These are phyloP conservation scores for Geopyxis carbonaria DNA, from an alignment of 495 filamentous ascomycete species.

Conservation along the genomic window DNA sequence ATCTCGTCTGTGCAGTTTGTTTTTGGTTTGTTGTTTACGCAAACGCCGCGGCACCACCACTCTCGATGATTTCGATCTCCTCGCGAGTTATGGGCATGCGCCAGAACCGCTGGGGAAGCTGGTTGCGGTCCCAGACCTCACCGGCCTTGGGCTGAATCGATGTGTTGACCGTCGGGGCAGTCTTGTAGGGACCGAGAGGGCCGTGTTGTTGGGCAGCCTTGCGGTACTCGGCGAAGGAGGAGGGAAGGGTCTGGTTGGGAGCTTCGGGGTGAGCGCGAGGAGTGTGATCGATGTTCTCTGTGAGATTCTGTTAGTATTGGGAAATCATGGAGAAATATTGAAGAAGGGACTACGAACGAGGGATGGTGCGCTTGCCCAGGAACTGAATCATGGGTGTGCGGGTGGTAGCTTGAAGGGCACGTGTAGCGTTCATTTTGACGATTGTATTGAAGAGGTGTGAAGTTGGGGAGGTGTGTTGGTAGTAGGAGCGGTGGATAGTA, in stretches of 20 bases:
- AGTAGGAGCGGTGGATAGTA: too few relatives aligned
- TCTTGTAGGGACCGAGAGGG: conserved; percentile 48
- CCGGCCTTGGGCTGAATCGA: conserved; percentile 52
- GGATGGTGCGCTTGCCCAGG: conserved; percentile 67
- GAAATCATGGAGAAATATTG: conserved; percentile 4
- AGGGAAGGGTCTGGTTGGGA: conserved; percentile 30
- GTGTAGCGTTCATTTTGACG: too few relatives aligned
- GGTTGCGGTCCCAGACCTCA: conserved; percentile 70
- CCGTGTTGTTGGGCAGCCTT: conserved; percentile 87
- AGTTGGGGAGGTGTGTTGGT: too few relatives aligned
- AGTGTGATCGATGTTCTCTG: conserved; percentile 57
- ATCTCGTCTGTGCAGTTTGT: too few relatives aligned
- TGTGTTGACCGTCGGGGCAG: conserved; percentile 41
- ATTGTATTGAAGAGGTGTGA: too few relatives aligned
- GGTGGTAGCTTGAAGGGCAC: too few relatives aligned
- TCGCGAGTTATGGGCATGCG: conserved; percentile 50
- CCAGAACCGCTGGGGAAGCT: conserved; percentile 72
- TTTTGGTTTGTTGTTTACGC: conserved; percentile 18
- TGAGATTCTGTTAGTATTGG: conserved; percentile 2
- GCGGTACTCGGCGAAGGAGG: conserved; percentile 77
- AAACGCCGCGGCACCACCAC: conserved; percentile 49
- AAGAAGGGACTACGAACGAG: conserved; percentile 40
- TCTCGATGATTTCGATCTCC: conserved; percentile 92
- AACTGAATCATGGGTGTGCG: conserved; percentile 80
- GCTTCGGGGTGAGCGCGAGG: conserved; percentile 39